Conservation (phyloP, 1,284 basidiomycete genomes). For the Heterobasidion irregulare region DNA sequence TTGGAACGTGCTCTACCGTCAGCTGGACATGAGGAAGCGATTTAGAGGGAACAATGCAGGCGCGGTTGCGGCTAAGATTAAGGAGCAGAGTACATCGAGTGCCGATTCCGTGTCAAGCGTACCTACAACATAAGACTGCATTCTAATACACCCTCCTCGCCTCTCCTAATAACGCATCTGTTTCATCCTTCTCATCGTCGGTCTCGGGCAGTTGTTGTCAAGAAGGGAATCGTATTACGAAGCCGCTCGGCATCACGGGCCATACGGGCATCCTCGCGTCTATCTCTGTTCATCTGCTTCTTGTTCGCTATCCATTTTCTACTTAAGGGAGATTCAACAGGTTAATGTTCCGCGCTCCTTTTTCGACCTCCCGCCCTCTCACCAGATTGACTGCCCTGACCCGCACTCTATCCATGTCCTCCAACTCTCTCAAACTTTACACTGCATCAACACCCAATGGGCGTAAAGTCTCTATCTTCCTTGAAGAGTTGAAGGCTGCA, state of each 20-base stretch:
- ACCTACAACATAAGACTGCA: constrained; percentile 11
- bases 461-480: constrained; percentile 25
- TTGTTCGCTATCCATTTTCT: not conserved
- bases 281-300: not conserved
- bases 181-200: not conserved
- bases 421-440: constrained; percentile 2
- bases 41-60: constrained; percentile 68
- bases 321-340: not conserved
- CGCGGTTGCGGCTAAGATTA: constrained; percentile 26
- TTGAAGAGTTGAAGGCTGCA: constrained; percentile 36
- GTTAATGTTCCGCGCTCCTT: not conserved
- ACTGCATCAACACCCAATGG: constrained; percentile 11
- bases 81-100: constrained; percentile 2
- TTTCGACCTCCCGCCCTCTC: not conserved
- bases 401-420: not conserved
- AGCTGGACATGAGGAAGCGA: constrained; percentile 80
- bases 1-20: not conserved
- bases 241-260: not conserved
- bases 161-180: not conserved
- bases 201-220: not conserved
- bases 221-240: not conserved
- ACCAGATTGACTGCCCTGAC: not conserved
- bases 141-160: not conserved
- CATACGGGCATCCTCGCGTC: not conserved
- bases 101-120: constrained; percentile 19